phyloP scores from a whole-genome alignment of 2,329 filamentous ascomycete genomes.

The Fusarium caatingaense region DNA sequence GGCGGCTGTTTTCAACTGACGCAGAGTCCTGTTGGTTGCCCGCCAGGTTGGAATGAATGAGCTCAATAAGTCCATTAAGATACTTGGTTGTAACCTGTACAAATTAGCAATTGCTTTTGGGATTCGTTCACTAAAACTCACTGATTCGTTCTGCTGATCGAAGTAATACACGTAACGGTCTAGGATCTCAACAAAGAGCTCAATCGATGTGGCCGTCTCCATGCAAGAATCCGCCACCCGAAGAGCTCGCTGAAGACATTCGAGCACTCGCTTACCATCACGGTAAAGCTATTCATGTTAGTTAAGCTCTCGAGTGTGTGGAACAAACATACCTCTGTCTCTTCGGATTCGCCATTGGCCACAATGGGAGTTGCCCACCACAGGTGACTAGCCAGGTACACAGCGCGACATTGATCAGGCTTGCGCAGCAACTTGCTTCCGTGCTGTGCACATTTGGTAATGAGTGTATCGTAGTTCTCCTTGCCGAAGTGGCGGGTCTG shows the following conservation, averaged over 20 bases:
- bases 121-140: constrained; percentile 50
- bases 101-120: constrained; percentile 25
- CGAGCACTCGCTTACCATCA: constrained; percentile 95
- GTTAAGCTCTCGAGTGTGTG: constrained; percentile 11
- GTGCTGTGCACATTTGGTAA: constrained; percentile 96
- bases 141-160: constrained; percentile 98
- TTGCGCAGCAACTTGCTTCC: constrained; percentile 97
- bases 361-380: constrained; percentile 96
- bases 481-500: constrained; percentile 90
- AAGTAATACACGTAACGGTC: constrained; percentile 99
- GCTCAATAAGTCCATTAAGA: constrained; percentile 95
- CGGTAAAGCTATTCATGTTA: constrained; percentile 80
- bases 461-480: constrained; percentile 98
- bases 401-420: constrained; percentile 95
- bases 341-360: constrained; percentile 81
- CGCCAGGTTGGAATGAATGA: constrained; percentile 95
- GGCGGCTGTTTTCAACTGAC: constrained; percentile 87
- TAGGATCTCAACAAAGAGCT: constrained; percentile 97
- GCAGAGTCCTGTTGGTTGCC: constrained; percentile 85
- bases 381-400: constrained; percentile 94
- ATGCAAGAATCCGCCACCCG: constrained; percentile 98
- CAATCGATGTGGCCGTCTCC: constrained; percentile 96
- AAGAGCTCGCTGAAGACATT: constrained; percentile 94
- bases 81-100: constrained; percentile 89
- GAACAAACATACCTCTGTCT: constrained; percentile 71